Base-by-base conservation (phyloP, 176 grass and related monocot species). In the Thinopyrum elongatum region DNA sequence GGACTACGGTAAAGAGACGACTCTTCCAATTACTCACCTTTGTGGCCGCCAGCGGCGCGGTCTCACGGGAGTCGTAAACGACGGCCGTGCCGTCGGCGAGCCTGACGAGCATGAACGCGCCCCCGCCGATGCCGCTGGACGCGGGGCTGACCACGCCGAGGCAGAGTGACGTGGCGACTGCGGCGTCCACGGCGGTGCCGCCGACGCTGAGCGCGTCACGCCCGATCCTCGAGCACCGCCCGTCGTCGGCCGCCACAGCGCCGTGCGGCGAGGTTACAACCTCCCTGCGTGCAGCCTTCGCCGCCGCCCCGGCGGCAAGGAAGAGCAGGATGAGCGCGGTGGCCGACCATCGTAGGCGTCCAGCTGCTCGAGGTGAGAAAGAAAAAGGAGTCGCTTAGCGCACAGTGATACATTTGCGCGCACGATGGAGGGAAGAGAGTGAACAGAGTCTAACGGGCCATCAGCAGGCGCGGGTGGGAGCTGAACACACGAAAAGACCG, bases 81-180 rank as follows among this genome's bases (percentile, higher is more conserved):
- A 61, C 72, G 28, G 93, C 70, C 5, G 78, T 74, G 65, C 90
- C 96, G 60, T 85, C 38, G 8, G 88, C 87, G 30, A 90, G 47
- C 75, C 91, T 51, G 30, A 98, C 88, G 26, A 98, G 91, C 96
- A 95, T 98, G 92, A 98, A 98, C 0, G 93, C 91, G 31, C 96
- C 96, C 6, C 96, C 96, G 70, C 96, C 96, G 10, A 95, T 46
- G 8, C 93, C 96, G 84, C 96, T 98, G 33, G 96, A 98, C 1
- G 96, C 96, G 6, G 96, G 91, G 88, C 93, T 98, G 41, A 95
- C 93, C 8, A 95, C 96, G 25, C 96, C 96, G 17, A 98, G 90
- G 82, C 96, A 98, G 28, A 98, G 35, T 3, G 84, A 83, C 22
- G 91, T 10, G 23, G 86, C 81, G 0, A 95, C 93, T 4, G 96